Evolutionary conservation across 331 rosid genomes (phyloP).

Genomic region (Malus hybrid): DNA sequence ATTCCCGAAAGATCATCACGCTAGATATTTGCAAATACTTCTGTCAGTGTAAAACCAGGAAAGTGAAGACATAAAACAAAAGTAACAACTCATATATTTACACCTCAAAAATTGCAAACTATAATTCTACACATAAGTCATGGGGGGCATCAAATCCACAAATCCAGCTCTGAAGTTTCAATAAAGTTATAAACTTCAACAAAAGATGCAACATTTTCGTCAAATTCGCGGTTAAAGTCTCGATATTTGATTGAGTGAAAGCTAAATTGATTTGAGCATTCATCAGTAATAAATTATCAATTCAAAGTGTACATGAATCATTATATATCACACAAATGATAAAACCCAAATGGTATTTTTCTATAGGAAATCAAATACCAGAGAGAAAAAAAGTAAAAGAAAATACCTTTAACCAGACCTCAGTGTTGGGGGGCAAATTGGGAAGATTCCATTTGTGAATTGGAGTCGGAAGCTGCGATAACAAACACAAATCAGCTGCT

Average conservation of each 20-base stretch:
- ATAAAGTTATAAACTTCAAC: too few species aligned
- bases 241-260: background rate
- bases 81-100: background rate
- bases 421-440: slow-evolving; percentile 63
- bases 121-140: background rate
- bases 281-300: background rate
- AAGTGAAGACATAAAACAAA: background rate
- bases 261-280: background rate
- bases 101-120: background rate
- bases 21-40: slow-evolving; percentile 25
- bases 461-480: slow-evolving; percentile 73
- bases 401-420: slow-evolving; percentile 77
- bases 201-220: background rate
- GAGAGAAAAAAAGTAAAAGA: background rate
- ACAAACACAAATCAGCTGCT: background rate
- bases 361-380: background rate
- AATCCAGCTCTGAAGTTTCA: background rate
- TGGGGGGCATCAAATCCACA: background rate
- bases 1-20: slow-evolving; percentile 94
- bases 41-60: slow-evolving; percentile 20
- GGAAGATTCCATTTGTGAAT: slow-evolving; percentile 97
- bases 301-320: background rate
- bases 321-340: background rate
- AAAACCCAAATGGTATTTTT: background rate
- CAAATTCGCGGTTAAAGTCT: background rate